Conservation (phyloP, 176 grass and related monocot species). For the Guadua angustifolia region DNA sequence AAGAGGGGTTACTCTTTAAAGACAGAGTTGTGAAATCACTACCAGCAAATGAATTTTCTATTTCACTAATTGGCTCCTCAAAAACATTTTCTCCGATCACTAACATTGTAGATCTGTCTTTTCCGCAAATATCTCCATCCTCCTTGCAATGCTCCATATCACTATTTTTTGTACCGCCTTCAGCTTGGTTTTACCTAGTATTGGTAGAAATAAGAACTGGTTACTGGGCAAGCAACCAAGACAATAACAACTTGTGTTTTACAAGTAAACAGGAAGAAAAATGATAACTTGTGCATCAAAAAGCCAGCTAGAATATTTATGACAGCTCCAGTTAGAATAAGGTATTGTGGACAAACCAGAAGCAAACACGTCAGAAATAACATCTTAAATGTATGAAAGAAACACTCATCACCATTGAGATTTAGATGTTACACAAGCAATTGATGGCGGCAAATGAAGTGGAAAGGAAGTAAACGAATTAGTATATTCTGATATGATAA, state of each 20-base stretch:
- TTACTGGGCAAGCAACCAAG: neutral
- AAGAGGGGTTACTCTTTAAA: conserved; percentile 29
- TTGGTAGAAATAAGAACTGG: conserved; percentile 3
- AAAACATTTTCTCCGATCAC: neutral
- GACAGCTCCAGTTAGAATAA: neutral
- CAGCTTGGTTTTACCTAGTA: conserved; percentile 4
- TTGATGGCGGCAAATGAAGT: neutral
- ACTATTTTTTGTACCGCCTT: conserved; percentile 7
- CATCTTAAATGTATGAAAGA: neutral
- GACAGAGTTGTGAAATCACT: conserved; percentile 26
- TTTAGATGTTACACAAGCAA: neutral
- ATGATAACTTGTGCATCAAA: neutral
- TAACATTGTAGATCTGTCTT: neutral
- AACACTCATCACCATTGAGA: neutral
- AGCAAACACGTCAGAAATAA: neutral
- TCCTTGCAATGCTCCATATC: neutral
- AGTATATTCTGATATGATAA: neutral
- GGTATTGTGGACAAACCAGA: neutral
- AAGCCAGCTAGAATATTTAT: neutral
- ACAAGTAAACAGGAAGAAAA: neutral
- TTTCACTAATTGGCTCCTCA: neutral
- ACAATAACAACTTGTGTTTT: neutral
- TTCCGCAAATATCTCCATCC: neutral
- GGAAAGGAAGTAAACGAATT: neutral
- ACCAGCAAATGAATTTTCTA: neutral